Evolutionary conservation across 2,329 filamentous ascomycete genomes (phyloP).

Genomic region (Alternaria arbusti): DNA sequence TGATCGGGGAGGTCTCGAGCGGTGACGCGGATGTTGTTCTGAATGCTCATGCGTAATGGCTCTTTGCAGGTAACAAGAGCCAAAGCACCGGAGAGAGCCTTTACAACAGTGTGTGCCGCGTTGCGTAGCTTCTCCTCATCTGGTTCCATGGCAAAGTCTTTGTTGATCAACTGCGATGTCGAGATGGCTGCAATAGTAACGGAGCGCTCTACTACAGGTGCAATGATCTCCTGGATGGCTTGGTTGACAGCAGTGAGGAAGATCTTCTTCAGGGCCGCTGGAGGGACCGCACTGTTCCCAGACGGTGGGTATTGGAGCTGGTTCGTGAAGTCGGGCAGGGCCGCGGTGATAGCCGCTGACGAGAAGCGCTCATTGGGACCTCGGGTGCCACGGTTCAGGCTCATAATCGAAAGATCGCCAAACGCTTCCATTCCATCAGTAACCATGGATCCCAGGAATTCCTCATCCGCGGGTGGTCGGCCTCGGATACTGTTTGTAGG

Average conservation of each 20-base stretch:
- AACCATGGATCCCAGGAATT: conserved; percentile 61
- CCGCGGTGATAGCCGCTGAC: conserved; percentile 76
- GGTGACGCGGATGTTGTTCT: conserved; percentile 92
- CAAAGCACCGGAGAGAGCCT: conserved; percentile 89
- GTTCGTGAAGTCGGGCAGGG: conserved; percentile 82
- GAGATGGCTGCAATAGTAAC: conserved; percentile 98
- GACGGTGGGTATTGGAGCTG: conserved; percentile 77
- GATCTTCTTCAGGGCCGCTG: conserved; percentile 69
- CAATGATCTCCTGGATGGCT: conserved; percentile 94
- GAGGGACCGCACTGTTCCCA: conserved; percentile 74
- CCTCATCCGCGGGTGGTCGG: conserved; percentile 69
- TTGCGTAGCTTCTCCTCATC: conserved; percentile 86
- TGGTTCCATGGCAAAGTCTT: conserved; percentile 93
- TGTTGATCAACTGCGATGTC: conserved; percentile 91
- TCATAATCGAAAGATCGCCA: conserved; percentile 71
- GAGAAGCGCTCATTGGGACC: conserved; percentile 76
- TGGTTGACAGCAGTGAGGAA: conserved; percentile 85
- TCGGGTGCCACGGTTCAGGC: conserved; percentile 66
- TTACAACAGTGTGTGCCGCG: conserved; percentile 91
- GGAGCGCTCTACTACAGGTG: conserved; percentile 94
- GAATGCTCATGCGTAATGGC: conserved; percentile 93
- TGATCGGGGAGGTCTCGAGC: conserved; percentile 69
- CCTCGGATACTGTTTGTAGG: conserved; percentile 86
- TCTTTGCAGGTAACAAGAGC: conserved; percentile 99
- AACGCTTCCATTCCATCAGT: conserved; percentile 77